Base-by-base conservation (phyloP, 352 stramenopile genomes). In the Phytopythium boreale region DNA sequence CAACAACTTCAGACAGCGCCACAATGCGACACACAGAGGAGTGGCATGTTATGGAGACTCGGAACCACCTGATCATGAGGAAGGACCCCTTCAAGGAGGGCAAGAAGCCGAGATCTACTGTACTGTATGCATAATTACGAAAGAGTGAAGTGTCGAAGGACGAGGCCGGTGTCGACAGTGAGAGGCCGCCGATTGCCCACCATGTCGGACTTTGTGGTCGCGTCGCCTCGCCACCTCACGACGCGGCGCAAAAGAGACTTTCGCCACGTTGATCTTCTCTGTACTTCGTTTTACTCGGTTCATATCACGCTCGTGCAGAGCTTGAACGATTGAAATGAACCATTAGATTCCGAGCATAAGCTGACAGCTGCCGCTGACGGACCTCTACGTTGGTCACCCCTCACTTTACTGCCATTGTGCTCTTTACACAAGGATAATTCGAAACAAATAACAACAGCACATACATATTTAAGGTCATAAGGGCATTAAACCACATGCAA, bases 201-300 rank as follows among this genome's bases (percentile, higher is more conserved):
- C n/a, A n/a, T n/a, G n/a, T n/a, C n/a, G 39, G 5, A 12, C 39
- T 46, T 46, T 50, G 43, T 26, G 43, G 43, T 50, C 43, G 43
- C 43, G 47, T 53, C 47, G 47, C 22, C 19, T 15, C 44, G 22
- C n/a, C 10, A 36, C 31, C 31, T 3, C 31, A 36, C 31, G 31
- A 36, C 31, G 44, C n/a, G n/a, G n/a, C 47, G 47, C n/a, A 53
- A 53, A 53, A 34, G 47, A 53, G 47, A 29, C 47, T 19, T 34
- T 31, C 44, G 44, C 44, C 44, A 51, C 44, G 44, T 51, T 29
- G 44, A 51, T 29, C 41, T 0, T 5, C 1, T 24, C 46, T 52
- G 8, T 19, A 31, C 11, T 36, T 15, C 26, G 4, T 0, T 55
- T 55, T 29, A 31, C 31, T 9, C 4, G 15, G 22, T 10, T 12